phyloP scores from a whole-genome alignment of 2,329 filamentous ascomycete species.

The Penicillium sclerotiorum region DNA sequence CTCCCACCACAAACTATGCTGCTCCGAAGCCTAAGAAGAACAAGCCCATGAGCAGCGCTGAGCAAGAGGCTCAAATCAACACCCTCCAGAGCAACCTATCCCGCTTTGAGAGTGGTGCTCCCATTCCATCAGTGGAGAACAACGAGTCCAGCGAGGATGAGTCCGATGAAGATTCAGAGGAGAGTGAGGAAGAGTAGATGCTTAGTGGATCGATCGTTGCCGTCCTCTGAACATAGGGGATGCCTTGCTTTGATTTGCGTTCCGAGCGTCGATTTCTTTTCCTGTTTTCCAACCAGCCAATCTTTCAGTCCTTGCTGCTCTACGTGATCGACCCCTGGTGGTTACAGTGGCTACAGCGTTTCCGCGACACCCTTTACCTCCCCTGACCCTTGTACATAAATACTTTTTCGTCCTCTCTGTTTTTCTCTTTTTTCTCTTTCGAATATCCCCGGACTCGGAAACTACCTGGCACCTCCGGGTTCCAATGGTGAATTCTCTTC shows the following conservation, averaged over 20 bases:
- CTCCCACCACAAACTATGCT: conserved; percentile 35
- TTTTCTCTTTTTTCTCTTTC: conserved; percentile 11
- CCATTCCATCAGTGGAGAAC: conserved; percentile 46
- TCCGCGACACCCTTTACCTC: neutral
- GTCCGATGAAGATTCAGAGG: conserved; percentile 50
- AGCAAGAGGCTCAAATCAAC: conserved; percentile 54
- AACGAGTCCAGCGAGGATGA: conserved; percentile 51
- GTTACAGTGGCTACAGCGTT: conserved; percentile 3
- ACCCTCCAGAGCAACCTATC: conserved; percentile 51
- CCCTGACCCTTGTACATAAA: conserved; percentile 15
- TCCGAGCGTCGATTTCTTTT: conserved; percentile 20
- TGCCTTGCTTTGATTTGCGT: conserved; percentile 25
- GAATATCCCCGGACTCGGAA: conserved; percentile 13
- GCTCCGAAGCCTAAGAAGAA: conserved; percentile 53
- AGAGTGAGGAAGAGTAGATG: conserved; percentile 53
- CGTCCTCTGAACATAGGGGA: conserved; percentile 2
- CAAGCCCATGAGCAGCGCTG: conserved; percentile 55
- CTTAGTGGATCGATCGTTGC: neutral
- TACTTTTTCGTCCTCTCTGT: conserved; percentile 11
- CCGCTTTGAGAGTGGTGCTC: conserved; percentile 48
- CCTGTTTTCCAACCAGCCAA: neutral
- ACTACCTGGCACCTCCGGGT: conserved; percentile 12
- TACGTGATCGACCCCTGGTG: neutral
- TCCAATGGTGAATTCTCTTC: conserved; percentile 8
- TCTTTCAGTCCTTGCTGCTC: neutral